Evolutionary conservation across 2,329 filamentous ascomycete genomes (phyloP), one percentile per base, ranked within the genome.

Genomic region (Oidium heveae): DNA sequence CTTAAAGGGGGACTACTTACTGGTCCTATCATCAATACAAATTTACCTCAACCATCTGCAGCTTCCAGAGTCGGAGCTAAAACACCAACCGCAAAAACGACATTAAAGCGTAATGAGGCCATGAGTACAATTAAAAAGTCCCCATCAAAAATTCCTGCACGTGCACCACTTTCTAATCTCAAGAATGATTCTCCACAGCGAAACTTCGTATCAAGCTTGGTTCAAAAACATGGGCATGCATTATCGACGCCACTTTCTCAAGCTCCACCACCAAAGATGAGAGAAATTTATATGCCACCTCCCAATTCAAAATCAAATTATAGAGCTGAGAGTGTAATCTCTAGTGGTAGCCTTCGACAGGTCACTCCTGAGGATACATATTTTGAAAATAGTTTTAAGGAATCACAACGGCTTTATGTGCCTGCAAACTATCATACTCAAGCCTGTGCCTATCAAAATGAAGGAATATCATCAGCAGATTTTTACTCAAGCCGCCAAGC

Each of bases 191-290:
- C 86, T 9, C 84, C 86, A 6, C 86, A 94, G 62, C 81, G 87
- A 65, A 69, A 16, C 61, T 62, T 55, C 59, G 61, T 32, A 62
- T 58, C 28, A 56, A 69, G 50, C 57, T 68, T 16, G n/a, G 43
- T 12, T n/a, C 54, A 55, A 41, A 46, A 55, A 9, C 18, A 34
- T 43, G 36, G 12, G 36, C 12, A n/a, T 4, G 36, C 36, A n/a
- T 32, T 16, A 33, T 32, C 24, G n/a, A 39, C 20, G n/a, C 20
- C 51, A 37, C 37, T 37, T 9, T 52, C 34, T 44, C 63, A 66
- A 22, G 81, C 81, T 1, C 86, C 86, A 37, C 88, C 88, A 13
- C 89, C 89, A 52, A 91, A 87, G 66, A 95, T 96, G 87, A 80
- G 89, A 59, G 86, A 93, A 44, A 73, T 95, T 33, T 78, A 79